Percentiles rank a stretch among this genome's conserved stretches.
These are phyloP conservation scores for Salicornia ramosissima DNA, from an alignment of 148 eudicot species.

Conservation along the genomic window DNA sequence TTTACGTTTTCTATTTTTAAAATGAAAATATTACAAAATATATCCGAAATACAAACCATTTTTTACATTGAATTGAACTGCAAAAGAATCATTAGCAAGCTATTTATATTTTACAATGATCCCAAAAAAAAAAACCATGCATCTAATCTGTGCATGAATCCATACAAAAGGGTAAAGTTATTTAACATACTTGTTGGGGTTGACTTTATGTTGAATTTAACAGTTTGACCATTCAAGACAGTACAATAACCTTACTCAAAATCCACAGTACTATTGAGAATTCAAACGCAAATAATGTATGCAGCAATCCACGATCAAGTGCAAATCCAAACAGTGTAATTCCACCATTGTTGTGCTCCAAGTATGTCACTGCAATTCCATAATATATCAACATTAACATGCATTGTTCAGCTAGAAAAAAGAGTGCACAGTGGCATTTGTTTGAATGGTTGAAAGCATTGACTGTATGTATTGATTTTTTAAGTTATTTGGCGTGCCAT, in stretches of 20 bases:
- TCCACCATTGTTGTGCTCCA: conserved; percentile 25
- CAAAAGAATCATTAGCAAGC: too few relatives aligned
- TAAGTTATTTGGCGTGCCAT: too few relatives aligned
- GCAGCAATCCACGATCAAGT: conserved; percentile 24
- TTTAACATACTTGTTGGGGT: not conserved
- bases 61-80: too few relatives aligned
- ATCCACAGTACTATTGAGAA: conserved; percentile 22
- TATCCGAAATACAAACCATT: too few relatives aligned
- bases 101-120: not conserved
- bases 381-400: not conserved
- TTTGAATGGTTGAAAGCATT: too few relatives aligned
- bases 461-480: too few relatives aligned
- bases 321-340: conserved; percentile 19
- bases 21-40: too few relatives aligned
- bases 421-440: too few relatives aligned
- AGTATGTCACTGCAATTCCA: conserved; percentile 19
- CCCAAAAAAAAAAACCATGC: not conserved
- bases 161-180: not conserved
- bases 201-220: not conserved
- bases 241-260: conserved; percentile 22
- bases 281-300: conserved; percentile 23
- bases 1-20: too few relatives aligned
- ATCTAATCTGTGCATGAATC: not conserved
- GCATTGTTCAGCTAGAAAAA: too few relatives aligned
- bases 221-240: conserved; percentile 3